Base-by-base conservation (phyloP, 2,329 filamentous ascomycete species). In the Ceratocystis alfenasii region DNA sequence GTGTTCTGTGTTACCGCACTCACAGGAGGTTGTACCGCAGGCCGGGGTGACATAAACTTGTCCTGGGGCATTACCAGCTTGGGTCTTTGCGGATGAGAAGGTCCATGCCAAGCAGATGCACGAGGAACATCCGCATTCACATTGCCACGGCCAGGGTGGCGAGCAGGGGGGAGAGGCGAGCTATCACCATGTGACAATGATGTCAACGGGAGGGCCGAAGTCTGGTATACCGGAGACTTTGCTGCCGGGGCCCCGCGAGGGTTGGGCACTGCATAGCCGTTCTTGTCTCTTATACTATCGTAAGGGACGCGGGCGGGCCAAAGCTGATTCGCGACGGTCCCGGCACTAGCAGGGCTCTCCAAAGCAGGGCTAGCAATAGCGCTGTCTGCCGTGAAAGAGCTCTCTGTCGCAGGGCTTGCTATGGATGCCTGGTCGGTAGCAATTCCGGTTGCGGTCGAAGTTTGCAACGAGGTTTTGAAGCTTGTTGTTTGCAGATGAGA, bases 221-320 rank as follows among this genome's bases (percentile, higher is more conserved):
- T 50, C 8, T 41, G 55, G 33, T 41, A 28, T 5, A 28, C 33
- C 4, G 63, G 41, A 1, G 36, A 30, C 55, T 30, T 44, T 2
- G 15, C 41, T 7, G 10, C 12, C 15, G 55, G 15, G 6, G 53
- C 17, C 2, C 48, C 55, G 5, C 63, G 63, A 45, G 63, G 63
- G 12, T 53, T 41, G 25, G 63, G 63, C n/a, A 65, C 20, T 12
- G 63, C 63, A 48, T 65, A 65, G 6, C 63, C 53, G 17, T 65
- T 59, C 50, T 48, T 59, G n/a, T 65, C 63, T 44, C 60, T 65
- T 7, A 65, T 25, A 44, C 63, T 65, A 30, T 66, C 62, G n/a
- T 61, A 64, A 30, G 41, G 55, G 5, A 64, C 41, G 45, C 63
- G 63, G 10, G 63, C 20, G 5, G 66, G 66, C 66, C 66, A 67